These are phyloP conservation scores for Cladophialophora chaetospira DNA, from an alignment of 2,329 filamentous ascomycete genomes.

Conservation along the genomic window DNA sequence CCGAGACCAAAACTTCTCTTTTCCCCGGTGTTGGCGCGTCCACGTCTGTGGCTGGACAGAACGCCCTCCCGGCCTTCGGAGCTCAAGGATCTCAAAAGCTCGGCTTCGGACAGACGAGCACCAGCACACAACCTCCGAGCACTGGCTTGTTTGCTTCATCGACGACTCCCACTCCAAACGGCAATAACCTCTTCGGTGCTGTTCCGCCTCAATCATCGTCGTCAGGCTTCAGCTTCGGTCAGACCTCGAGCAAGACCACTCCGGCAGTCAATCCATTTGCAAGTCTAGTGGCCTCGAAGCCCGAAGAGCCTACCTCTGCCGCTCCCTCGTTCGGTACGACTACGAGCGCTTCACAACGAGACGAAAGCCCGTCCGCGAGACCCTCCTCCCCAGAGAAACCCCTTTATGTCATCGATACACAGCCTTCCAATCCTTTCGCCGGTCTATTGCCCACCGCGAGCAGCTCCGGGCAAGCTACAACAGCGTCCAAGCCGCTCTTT, in stretches of 20 bases:
- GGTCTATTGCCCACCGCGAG: constrained; percentile 17
- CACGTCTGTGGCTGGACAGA: constrained; percentile 16
- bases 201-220: constrained; percentile 8
- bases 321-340: constrained; percentile 13
- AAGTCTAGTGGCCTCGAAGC: constrained; percentile 5
- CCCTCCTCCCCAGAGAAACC: constrained; percentile 15
- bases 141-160: constrained; percentile 3
- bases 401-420: constrained; percentile 7
- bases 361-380: neutral
- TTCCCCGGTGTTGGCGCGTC: constrained; percentile 23
- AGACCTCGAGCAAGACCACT: constrained; percentile 9
- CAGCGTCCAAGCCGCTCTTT: constrained; percentile 7
- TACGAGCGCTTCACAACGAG: constrained; percentile 9
- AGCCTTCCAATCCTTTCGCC: constrained; percentile 24
- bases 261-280: constrained; percentile 14
- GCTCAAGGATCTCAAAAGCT: constrained; percentile 15
- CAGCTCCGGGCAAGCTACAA: neutral
- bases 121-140: constrained; percentile 10
- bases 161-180: neutral
- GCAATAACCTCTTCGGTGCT: constrained; percentile 12
- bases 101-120: constrained; percentile 14
- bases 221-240: constrained; percentile 18
- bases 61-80: constrained; percentile 16
- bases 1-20: constrained; percentile 2
- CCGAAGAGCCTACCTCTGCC: constrained; percentile 9